Conservation (phyloP, 2,329 filamentous ascomycete genomes). For the Penicillium oxalicum region DNA sequence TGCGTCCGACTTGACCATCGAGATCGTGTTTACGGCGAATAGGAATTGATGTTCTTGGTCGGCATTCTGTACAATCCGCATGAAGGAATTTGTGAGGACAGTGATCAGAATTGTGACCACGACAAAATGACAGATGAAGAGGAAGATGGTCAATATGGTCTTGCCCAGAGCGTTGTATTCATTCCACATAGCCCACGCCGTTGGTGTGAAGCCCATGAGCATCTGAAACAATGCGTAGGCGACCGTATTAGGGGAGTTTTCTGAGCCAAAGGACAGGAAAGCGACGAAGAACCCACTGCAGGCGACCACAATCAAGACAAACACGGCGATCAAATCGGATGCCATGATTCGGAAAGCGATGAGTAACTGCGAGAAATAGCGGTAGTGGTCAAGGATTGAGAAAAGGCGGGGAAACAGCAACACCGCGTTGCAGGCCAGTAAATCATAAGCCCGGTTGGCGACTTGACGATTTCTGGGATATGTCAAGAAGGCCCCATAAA, state of each 20-base stretch:
- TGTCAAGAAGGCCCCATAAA: slow-evolving; percentile 79
- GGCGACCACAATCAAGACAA: slow-evolving; percentile 74
- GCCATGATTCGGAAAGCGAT: slow-evolving; percentile 95
- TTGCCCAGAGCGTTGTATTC: slow-evolving; percentile 75
- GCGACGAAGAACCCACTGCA: slow-evolving; percentile 96
- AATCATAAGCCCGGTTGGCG: slow-evolving; percentile 84
- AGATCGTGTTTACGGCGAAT: slow-evolving; percentile 94
- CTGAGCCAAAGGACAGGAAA: slow-evolving; percentile 71
- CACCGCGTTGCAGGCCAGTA: slow-evolving; percentile 86
- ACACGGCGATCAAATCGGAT: slow-evolving; percentile 76
- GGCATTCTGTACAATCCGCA: slow-evolving; percentile 87
- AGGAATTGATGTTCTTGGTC: slow-evolving; percentile 88
- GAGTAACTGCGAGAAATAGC: slow-evolving; percentile 89
- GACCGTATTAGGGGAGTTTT: slow-evolving; percentile 65
- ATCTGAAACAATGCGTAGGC: slow-evolving; percentile 91
- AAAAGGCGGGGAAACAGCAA: slow-evolving; percentile 86
- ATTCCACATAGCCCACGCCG: slow-evolving; percentile 86
- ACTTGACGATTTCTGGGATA: slow-evolving; percentile 62
- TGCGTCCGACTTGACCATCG: slow-evolving; percentile 97
- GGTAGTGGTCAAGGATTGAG: slow-evolving; percentile 88
- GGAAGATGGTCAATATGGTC: slow-evolving; percentile 68
- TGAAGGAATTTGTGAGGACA: slow-evolving; percentile 94
- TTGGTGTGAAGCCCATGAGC: slow-evolving; percentile 90
- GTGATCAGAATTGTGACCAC: slow-evolving; percentile 92
- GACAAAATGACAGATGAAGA: slow-evolving; percentile 92